Evolutionary conservation across 2,329 filamentous ascomycete species (phyloP).

Genomic region (Macroventuria anomochaeta): DNA sequence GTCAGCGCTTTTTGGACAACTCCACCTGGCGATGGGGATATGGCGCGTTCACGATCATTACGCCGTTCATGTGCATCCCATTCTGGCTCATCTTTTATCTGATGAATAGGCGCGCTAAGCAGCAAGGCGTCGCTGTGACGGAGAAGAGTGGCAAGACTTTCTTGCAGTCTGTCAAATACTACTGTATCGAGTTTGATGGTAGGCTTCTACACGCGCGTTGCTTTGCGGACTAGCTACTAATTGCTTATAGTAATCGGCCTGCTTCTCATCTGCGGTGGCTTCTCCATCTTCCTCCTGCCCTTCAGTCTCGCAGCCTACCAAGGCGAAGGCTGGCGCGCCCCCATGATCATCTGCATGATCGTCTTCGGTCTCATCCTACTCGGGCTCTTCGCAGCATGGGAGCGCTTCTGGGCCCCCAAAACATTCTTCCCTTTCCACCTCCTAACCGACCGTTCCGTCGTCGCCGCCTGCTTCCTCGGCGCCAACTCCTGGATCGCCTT

Average conservation of each 20-base stretch:
- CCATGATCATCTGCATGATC: conserved; percentile 49
- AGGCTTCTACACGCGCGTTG: neutral
- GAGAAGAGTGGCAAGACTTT: conserved; percentile 50
- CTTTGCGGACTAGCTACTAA: neutral
- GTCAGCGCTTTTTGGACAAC: conserved; percentile 58
- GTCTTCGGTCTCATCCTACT: conserved; percentile 44
- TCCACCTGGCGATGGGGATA: conserved; percentile 70
- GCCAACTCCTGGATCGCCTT: conserved; percentile 29
- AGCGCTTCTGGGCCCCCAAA: conserved; percentile 47
- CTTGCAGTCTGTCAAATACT: conserved; percentile 53
- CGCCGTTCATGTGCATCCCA: conserved; percentile 59
- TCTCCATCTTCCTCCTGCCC: conserved; percentile 70
- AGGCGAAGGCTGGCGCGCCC: conserved; percentile 39
- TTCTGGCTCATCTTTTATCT: conserved; percentile 27
- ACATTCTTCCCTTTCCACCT: conserved; percentile 54
- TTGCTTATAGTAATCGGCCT: conserved; percentile 58
- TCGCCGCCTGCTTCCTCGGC: conserved; percentile 57
- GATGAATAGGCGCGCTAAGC: conserved; percentile 56
- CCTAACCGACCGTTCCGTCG: conserved; percentile 56
- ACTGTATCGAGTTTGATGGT: conserved; percentile 64
- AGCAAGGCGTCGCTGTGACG: conserved; percentile 55
- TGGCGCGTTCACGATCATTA: conserved; percentile 68
- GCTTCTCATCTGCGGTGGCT: conserved; percentile 65
- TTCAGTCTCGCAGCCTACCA: conserved; percentile 60
- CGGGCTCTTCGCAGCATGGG: conserved; percentile 45